Evolutionary conservation across 805 yeast genomes (phyloP).

Genomic region (Nakazawaea wickerhamii): DNA sequence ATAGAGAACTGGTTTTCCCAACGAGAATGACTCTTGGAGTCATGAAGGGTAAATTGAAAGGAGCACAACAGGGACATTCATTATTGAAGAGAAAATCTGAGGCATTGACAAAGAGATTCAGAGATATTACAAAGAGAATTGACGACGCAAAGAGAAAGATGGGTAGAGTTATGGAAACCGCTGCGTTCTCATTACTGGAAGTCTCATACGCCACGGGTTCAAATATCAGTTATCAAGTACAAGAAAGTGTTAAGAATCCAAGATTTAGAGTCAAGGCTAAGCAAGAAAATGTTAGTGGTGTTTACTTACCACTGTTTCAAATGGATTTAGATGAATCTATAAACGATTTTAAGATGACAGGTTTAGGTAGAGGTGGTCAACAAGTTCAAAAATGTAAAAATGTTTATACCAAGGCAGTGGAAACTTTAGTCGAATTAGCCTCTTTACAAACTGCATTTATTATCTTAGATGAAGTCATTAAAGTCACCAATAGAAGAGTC

Average conservation of each 20-base stretch:
- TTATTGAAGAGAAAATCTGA: slow-evolving; percentile 92
- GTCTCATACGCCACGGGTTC: slow-evolving; percentile 98
- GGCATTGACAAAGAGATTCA: slow-evolving; percentile 91
- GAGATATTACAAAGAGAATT: slow-evolving; percentile 91
- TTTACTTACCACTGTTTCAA: slow-evolving; percentile 87
- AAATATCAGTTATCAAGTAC: slow-evolving; percentile 91
- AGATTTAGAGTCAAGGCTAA: slow-evolving; percentile 86
- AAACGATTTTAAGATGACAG: slow-evolving; percentile 94
- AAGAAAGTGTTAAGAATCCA: slow-evolving; percentile 87
- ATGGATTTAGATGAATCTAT: slow-evolving; percentile 75
- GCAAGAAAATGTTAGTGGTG: slow-evolving; percentile 97
- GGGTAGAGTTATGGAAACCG: slow-evolving; percentile 98
- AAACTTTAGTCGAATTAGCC: slow-evolving; percentile 91
- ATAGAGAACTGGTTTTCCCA: slow-evolving; percentile 92
- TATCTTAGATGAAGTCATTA: slow-evolving; percentile 93
- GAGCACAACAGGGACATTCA: slow-evolving; percentile 96
- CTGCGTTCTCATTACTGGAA: slow-evolving; percentile 95
- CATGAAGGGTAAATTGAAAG: slow-evolving; percentile 94
- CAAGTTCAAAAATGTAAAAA: slow-evolving; percentile 92
- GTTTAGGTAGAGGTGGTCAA: slow-evolving; percentile 97
- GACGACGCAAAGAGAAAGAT: slow-evolving; percentile 94
- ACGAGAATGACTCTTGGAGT: slow-evolving; percentile 95
- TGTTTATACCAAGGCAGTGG: slow-evolving; percentile 95
- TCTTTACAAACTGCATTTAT: slow-evolving; percentile 96
- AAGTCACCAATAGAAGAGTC: slow-evolving; percentile 96